Percentiles rank a stretch among this genome's conserved stretches.
phyloP scores from a whole-genome alignment of 2,329 filamentous ascomycete genomes.

The Hypoxylon sp. region DNA sequence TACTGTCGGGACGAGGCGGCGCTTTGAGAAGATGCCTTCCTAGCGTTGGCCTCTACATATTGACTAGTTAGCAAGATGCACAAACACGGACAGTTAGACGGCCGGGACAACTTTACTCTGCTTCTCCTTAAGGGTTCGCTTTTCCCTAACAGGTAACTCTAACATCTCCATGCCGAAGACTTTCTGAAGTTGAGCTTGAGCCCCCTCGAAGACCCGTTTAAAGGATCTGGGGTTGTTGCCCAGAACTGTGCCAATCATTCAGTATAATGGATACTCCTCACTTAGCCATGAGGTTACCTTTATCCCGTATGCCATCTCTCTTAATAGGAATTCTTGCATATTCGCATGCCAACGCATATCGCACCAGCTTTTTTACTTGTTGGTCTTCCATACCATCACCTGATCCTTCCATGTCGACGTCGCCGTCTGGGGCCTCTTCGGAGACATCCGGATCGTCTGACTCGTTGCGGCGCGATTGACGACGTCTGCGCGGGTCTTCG shows the following conservation, averaged over 20 bases:
- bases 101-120: constrained; percentile 67
- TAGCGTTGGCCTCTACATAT: constrained; percentile 53
- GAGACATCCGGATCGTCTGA: constrained; percentile 53
- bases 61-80: constrained; percentile 17
- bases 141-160: constrained; percentile 84
- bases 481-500: constrained; percentile 47
- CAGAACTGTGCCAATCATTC: constrained; percentile 66
- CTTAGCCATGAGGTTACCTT: constrained; percentile 57
- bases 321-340: constrained; percentile 70
- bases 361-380: constrained; percentile 74
- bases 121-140: constrained; percentile 80
- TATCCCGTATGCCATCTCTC: constrained; percentile 72
- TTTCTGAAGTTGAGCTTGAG: constrained; percentile 76
- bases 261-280: background rate
- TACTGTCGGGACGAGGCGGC: constrained; percentile 75
- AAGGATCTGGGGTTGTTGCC: constrained; percentile 78
- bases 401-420: constrained; percentile 40
- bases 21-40: constrained; percentile 57
- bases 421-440: constrained; percentile 42
- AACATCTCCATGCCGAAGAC: constrained; percentile 94
- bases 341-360: constrained; percentile 75
- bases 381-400: constrained; percentile 58
- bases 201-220: constrained; percentile 78
- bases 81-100: background rate
- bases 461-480: constrained; percentile 44